Conservation (phyloP, 1,284 basidiomycete species). For the Ustilago hordei region DNA sequence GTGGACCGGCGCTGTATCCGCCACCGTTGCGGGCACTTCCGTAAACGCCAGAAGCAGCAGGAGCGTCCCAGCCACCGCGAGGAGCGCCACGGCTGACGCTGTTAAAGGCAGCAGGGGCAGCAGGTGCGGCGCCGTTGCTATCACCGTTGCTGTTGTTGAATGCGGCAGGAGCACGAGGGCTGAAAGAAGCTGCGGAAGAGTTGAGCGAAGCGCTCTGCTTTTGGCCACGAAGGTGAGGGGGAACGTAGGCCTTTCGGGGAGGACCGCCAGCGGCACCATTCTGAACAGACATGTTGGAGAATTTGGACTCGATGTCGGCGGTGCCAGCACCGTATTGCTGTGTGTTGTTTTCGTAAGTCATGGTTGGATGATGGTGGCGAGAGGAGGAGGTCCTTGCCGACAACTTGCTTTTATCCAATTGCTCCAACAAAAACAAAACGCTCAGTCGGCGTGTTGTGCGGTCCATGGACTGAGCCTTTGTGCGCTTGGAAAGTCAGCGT, state of each 20-base stretch:
- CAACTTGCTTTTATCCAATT: conserved; percentile 3
- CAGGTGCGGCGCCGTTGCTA: conserved; percentile 39
- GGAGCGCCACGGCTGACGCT: conserved; percentile 56
- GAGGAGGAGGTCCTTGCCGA: not conserved
- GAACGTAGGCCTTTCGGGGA: conserved; percentile 87
- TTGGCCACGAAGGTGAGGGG: conserved; percentile 83
- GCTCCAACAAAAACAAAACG: not conserved
- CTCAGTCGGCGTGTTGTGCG: conserved; percentile 24
- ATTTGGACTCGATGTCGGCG: conserved; percentile 82
- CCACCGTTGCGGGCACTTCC: conserved; percentile 52
- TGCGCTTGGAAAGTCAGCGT: not conserved
- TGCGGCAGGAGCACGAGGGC: conserved; percentile 53
- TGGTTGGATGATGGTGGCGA: conserved; percentile 42
- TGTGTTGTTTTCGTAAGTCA: conserved; percentile 62
- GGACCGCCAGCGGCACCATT: conserved; percentile 66
- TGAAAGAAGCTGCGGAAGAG: conserved; percentile 48
- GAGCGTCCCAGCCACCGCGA: conserved; percentile 54
- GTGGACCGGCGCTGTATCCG: conserved; percentile 56
- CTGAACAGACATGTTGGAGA: conserved; percentile 71
- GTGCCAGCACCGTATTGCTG: conserved; percentile 70
- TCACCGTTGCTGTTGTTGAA: conserved; percentile 50
- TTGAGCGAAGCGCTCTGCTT: conserved; percentile 63
- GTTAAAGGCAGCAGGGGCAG: conserved; percentile 58
- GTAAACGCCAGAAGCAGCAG: conserved; percentile 40
- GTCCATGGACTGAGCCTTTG: not conserved